Evolutionary conservation across 306 rosid genomes (phyloP), one percentile per base, ranked within the genome.

Genomic region (Cicer chorassanicum): DNA sequence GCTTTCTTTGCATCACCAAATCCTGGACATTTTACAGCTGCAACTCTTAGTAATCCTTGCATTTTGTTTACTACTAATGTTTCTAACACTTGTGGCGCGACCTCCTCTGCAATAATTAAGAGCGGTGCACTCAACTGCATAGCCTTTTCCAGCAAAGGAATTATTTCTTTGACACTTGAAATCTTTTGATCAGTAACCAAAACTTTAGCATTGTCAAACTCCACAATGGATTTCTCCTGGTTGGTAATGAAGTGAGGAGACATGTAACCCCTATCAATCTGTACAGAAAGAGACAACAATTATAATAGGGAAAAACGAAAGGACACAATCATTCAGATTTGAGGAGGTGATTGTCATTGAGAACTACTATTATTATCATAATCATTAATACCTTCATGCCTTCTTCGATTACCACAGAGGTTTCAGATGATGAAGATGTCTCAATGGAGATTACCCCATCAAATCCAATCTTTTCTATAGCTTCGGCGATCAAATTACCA

Each of bases 141-240:
- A 59, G 91, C 89, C 89, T 94, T 94, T 82, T 94, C 98, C 75
- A 94, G 75, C 62, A 94, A 78, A 40, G 97, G 96, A 74, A 92
- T 73, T 44, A 94, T 88, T 84, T 94, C 95, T 81, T 84, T 88
- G 74, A 92, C 89, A 9, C 79, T 75, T 14, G 86, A 86, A 82
- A 94, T 92, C 91, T 78, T 91, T 65, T 92, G 96, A 88, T 94
- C 98, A 66, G 98, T 91, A 65, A 94, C 95, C 79, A 94, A 90
- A 79, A 92, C 90, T 88, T 84, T 94, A 57, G 95, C 87, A 76
- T 80, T 70, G 79, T 92, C 96, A 84, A 94, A 94, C 85, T 94
- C 98, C 81, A 88, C 98, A 14, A 68, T 71, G 70, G 96, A 84
- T 83, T 85, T 94, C 41, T 90, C 94, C 63, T 92, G 96, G 86